Percentiles rank a stretch among this genome's conserved stretches.
phyloP scores from a whole-genome alignment of 2,329 filamentous ascomycete genomes.

The Colletotrichum chrysophilum region DNA sequence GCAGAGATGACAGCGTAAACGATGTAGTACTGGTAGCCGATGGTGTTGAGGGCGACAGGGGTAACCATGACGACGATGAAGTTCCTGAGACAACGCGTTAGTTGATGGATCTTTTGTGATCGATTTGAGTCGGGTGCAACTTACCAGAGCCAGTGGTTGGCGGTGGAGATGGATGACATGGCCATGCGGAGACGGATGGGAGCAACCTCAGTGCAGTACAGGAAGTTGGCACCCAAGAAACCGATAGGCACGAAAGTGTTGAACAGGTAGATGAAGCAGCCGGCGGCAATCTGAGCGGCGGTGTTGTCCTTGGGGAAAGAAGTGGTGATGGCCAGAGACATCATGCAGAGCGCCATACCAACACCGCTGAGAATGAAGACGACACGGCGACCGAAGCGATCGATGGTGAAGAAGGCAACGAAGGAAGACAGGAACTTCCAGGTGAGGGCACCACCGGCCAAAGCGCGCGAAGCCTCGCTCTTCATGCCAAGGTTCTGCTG shows the following conservation, averaged over 20 bases:
- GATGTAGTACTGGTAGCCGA: conserved; percentile 58
- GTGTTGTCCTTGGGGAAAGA: conserved; percentile 50
- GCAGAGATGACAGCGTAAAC: conserved; percentile 51
- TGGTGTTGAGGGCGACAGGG: conserved; percentile 51
- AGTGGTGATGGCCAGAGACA: conserved; percentile 56
- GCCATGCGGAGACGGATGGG: conserved; percentile 56
- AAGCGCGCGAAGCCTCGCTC: conserved; percentile 41
- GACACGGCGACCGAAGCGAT: conserved; percentile 53
- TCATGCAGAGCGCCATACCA: conserved; percentile 61
- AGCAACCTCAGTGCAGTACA: conserved; percentile 64
- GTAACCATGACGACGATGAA: conserved; percentile 50
- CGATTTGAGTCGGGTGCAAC: not conserved
- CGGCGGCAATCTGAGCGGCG: conserved; percentile 53
- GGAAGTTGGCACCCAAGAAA: conserved; percentile 63
- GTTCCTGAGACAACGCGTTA: conserved; percentile 30
- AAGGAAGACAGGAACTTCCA: conserved; percentile 61
- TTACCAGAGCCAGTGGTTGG: conserved; percentile 54
- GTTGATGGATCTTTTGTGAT: not conserved
- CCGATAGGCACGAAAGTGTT: conserved; percentile 66
- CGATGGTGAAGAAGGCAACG: conserved; percentile 54
- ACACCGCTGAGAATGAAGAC: conserved; percentile 57
- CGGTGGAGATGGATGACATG: conserved; percentile 62
- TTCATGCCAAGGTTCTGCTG: conserved; percentile 44
- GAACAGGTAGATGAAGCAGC: conserved; percentile 64
- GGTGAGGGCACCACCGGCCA: conserved; percentile 55